Evolutionary conservation across 768 basidiomycete species (phyloP), one percentile per base, ranked within the genome.

Genomic region (Leccinum subtestaceum): DNA sequence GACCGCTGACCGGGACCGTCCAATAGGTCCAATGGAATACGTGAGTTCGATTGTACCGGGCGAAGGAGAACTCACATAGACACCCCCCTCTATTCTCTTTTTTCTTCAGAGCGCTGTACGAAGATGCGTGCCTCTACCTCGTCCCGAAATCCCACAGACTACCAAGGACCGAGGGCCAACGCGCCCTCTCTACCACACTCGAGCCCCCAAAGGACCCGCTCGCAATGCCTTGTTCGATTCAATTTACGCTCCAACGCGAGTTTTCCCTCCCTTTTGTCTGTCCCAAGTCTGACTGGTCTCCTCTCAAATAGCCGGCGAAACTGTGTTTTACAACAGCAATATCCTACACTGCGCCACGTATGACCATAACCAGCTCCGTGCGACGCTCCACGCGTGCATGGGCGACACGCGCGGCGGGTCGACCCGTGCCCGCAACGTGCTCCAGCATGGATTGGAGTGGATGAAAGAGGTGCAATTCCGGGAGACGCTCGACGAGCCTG

Each of bases 311-410:
- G 88, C 84, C 0, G 88, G 89, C 0, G 86, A 92, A 59, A 87
- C 86, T 0, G 87, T 88, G 23, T 91, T 92, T 70, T 91, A 92
- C 70, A 89, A 89, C 67, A 84, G 81, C 62, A 91, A 92, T 67
- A 86, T 91, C 58, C 75, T 92, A 10, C 90, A 92, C 64, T 88
- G 87, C 56, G 89, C 84, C 5, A 77, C 79, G 6, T 92, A 92
- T 69, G 78, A 77, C 58, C 74, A 79, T 1, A 69, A 69, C 19
- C 67, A 70, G 21, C 74, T 71, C 34, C 79, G 90, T 2, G 83
- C 84, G 29, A 92, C 90, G 2, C 77, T 93, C 6, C 91, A 91
- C 62, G 89, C 80, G 0, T 82, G 77, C 49, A 84, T 89, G 70
- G 88, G 88, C 3, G 82, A 86, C 59, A 74, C 77, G 4, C 78